Percentiles rank a stretch among this genome's conserved stretches.
These are phyloP conservation scores for Kodamaea sagamina DNA, from an alignment of 805 yeast genomes.

Conservation along the genomic window DNA sequence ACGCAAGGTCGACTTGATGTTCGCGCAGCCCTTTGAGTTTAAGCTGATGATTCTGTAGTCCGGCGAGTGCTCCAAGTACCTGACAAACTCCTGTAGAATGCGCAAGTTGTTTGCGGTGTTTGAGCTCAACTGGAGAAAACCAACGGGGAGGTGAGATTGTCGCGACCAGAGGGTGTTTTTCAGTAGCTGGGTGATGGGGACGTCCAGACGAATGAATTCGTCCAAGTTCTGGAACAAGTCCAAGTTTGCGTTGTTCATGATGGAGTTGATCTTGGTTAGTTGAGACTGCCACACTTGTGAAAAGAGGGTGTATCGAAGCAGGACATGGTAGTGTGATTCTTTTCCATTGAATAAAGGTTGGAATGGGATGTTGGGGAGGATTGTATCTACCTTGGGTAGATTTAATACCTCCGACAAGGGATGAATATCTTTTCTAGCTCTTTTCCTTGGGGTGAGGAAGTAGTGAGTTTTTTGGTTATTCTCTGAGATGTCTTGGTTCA, in stretches of 20 bases:
- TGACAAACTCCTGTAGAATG: slow-evolving; percentile 37
- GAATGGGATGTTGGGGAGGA: slow-evolving; percentile 16
- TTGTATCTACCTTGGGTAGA: background rate
- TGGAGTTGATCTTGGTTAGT: slow-evolving; percentile 25
- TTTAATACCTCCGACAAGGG: background rate
- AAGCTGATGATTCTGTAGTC: slow-evolving; percentile 27
- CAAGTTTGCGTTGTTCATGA: slow-evolving; percentile 35
- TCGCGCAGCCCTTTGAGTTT: slow-evolving; percentile 34
- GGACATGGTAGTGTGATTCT: slow-evolving; percentile 25
- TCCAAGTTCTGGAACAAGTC: slow-evolving; percentile 30
- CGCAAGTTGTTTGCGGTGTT: slow-evolving; percentile 44
- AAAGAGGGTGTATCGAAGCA: slow-evolving; percentile 26
- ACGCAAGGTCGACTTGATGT: slow-evolving; percentile 35
- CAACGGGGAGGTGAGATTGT: slow-evolving; percentile 28
- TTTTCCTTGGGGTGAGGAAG: slow-evolving; percentile 20
- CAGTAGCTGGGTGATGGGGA: slow-evolving; percentile 9
- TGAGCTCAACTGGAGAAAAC: slow-evolving; percentile 39
- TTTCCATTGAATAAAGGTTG: slow-evolving; percentile 23
- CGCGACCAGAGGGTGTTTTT: slow-evolving; percentile 7
- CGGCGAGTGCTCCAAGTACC: slow-evolving; percentile 17
- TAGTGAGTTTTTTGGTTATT: slow-evolving; percentile 38
- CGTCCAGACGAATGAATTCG: slow-evolving; percentile 23
- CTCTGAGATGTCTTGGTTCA: slow-evolving; percentile 6
- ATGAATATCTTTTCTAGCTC: background rate
- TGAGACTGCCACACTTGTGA: slow-evolving; percentile 33